Percentiles rank a stretch among this genome's conserved stretches.
Evolutionary conservation across 805 yeast genomes (phyloP).

Genomic region (Candida takata): DNA sequence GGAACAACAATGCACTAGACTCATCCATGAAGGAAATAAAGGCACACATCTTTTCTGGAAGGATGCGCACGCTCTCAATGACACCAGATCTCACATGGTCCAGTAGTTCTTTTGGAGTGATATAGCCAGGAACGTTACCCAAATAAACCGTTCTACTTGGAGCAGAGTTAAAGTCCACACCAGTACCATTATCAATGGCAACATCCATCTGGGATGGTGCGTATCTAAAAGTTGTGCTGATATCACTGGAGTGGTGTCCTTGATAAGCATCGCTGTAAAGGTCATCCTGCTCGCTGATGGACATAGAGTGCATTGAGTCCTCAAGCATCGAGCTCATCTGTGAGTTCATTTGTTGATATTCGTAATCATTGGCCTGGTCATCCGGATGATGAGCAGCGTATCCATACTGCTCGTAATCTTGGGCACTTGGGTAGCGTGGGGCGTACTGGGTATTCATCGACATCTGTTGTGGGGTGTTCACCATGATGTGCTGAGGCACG

Average conservation of each 20-base stretch:
- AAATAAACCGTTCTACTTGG: slow-evolving; percentile 84
- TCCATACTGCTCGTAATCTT: slow-evolving; percentile 9
- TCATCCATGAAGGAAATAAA: slow-evolving; percentile 86
- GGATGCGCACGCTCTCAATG: slow-evolving; percentile 67
- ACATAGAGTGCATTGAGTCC: background rate
- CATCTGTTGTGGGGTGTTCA: slow-evolving; percentile 18
- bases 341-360: slow-evolving; percentile 1
- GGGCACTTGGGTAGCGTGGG: slow-evolving; percentile 3
- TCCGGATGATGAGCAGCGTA: background rate
- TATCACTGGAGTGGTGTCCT: slow-evolving; percentile 1
- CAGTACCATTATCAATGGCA: background rate
- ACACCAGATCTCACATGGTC: slow-evolving; percentile 91
- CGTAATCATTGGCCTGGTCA: slow-evolving; percentile 1
- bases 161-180: slow-evolving; percentile 33
- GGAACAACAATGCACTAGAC: slow-evolving; percentile 82
- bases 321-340: slow-evolving; percentile 2
- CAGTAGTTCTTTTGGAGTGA: slow-evolving; percentile 73
- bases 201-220: background rate
- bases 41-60: slow-evolving; percentile 86
- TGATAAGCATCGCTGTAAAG: slow-evolving; percentile 1
- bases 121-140: slow-evolving; percentile 80
- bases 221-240: slow-evolving; percentile 1
- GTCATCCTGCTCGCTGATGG: slow-evolving; percentile 4
- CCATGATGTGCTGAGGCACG: slow-evolving; percentile 21
- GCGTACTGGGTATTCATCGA: slow-evolving; percentile 9